Percentiles rank a stretch among this genome's conserved stretches.
These are phyloP conservation scores for Xylariaceae sp. DNA, from an alignment of 2,329 filamentous ascomycete genomes.

Conservation along the genomic window DNA sequence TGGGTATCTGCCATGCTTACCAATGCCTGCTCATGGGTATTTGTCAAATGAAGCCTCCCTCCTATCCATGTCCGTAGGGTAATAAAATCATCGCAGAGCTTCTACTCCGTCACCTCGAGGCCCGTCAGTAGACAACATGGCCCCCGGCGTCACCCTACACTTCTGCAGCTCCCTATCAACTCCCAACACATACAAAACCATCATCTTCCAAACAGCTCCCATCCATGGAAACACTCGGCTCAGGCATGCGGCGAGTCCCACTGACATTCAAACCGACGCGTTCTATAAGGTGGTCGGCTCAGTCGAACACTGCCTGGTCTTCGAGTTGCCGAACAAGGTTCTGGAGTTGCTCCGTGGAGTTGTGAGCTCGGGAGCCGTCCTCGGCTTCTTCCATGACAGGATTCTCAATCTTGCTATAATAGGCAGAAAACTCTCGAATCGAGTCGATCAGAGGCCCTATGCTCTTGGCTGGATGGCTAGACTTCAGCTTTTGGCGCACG, in stretches of 20 bases:
- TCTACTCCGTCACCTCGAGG: no score
- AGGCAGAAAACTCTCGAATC: slow-evolving; percentile 46
- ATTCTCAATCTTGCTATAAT: slow-evolving; percentile 43
- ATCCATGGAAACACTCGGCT: no score
- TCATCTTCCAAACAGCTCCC: no score
- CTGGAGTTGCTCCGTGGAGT: slow-evolving; percentile 31
- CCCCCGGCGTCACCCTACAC: no score
- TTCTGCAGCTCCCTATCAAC: no score
- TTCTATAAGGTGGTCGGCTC: no score
- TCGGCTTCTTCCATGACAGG: slow-evolving; percentile 21
- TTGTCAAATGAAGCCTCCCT: neutral
- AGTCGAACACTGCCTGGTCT: slow-evolving; percentile 19
- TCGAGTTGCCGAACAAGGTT: slow-evolving; percentile 32
- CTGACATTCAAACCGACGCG: no score
- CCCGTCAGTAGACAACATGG: no score
- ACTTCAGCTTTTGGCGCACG: slow-evolving; percentile 35
- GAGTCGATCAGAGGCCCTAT: slow-evolving; percentile 41
- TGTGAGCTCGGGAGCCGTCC: slow-evolving; percentile 23
- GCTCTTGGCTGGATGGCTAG: slow-evolving; percentile 34
- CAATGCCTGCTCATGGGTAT: slow-evolving; percentile 1
- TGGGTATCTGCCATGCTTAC: neutral
- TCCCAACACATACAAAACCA: no score
- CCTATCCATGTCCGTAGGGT: neutral
- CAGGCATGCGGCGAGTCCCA: no score
- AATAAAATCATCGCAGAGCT: slow-evolving; percentile 1